Evolutionary conservation across 306 rosid species (phyloP), one percentile per base, ranked within the genome.

Genomic region (Rosa chinensis): DNA sequence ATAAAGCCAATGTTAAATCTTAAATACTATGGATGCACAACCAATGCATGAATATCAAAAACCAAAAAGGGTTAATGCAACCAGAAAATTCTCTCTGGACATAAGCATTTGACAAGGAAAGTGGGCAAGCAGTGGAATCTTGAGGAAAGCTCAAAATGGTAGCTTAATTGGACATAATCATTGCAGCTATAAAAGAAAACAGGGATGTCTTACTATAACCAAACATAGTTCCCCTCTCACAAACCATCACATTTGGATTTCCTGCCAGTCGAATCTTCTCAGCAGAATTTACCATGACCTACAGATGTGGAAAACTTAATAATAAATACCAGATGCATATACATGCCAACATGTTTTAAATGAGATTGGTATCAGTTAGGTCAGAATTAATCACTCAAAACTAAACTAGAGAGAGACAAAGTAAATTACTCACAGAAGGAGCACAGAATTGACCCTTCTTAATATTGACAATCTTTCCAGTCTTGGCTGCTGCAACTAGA

Each of bases 381-480:
- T 52, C 67, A 39, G 20, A 39, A 37, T n/a, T 25, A 35, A 7
- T 66, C 39, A 50, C 28, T 72, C 16, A 8, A 25, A 58, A 11
- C 35, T 32, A 32, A 32, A 32, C 35, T 32, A 37, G 20, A 52
- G 20, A 70, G 73, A 47, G 47, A 48, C 1, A 28, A 17, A 61
- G 75, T 32, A 32, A 32, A 32, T 32, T 1, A 92, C 99, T 88
- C 81, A 93, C 99, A 64, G 98, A 93, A 82, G 99, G 87, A 87
- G 97, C 98, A 87, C 98, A 95, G 79, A 95, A 95, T 87, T 95
- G 99, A 83, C 99, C 99, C 87, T 95, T 95, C 87, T 95, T 93
- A 58, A 95, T 90, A 83, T 95, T 85, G 77, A 95, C 74, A 82
- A 93, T 93, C 87, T 84, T 91, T 68, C 99, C 99, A 58, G 98